Conservation (phyloP, 495 filamentous ascomycete genomes). For the Ramalina intermedia region DNA sequence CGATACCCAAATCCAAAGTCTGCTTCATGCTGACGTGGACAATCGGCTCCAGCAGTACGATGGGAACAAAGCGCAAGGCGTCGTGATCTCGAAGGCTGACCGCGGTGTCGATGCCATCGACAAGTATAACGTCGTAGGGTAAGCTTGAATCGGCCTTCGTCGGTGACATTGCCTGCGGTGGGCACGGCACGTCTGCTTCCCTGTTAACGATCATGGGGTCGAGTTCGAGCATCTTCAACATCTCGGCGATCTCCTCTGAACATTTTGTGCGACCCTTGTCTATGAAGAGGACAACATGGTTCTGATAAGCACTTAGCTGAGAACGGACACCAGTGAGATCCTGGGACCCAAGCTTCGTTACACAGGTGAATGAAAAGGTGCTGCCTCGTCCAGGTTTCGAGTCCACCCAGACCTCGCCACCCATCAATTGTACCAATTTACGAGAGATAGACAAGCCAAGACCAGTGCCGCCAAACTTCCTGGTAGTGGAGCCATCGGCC, state of each 20-base stretch:
- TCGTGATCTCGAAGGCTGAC: constrained; percentile 72
- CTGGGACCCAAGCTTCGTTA: constrained; percentile 71
- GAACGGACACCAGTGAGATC: constrained; percentile 69
- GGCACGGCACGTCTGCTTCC: constrained; percentile 39
- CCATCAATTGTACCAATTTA: constrained; percentile 91
- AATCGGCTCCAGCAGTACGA: constrained; percentile 81
- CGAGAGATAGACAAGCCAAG: constrained; percentile 94
- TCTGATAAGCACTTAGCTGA: constrained; percentile 76
- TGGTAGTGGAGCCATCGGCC: constrained; percentile 92
- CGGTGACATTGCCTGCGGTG: constrained; percentile 41
- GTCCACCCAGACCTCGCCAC: constrained; percentile 93
- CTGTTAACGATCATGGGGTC: constrained; percentile 69
- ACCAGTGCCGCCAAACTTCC: constrained; percentile 93
- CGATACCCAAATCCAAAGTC: constrained; percentile 89
- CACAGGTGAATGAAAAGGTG: constrained; percentile 94
- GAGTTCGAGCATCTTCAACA: constrained; percentile 67
- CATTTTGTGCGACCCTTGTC: constrained; percentile 75
- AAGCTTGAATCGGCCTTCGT: constrained; percentile 44
- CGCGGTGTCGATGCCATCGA: constrained; percentile 86
- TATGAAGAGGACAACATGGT: constrained; percentile 82
- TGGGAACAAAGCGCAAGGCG: constrained; percentile 94
- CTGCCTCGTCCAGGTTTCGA: constrained; percentile 87
- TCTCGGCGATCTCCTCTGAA: constrained; percentile 59
- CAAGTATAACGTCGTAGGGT: constrained; percentile 90
- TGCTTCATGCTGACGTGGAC: constrained; percentile 90